Evolutionary conservation across 2,329 filamentous ascomycete genomes (phyloP), one percentile per base, ranked within the genome.

Genomic region (Coniochaeta ligniaria): DNA sequence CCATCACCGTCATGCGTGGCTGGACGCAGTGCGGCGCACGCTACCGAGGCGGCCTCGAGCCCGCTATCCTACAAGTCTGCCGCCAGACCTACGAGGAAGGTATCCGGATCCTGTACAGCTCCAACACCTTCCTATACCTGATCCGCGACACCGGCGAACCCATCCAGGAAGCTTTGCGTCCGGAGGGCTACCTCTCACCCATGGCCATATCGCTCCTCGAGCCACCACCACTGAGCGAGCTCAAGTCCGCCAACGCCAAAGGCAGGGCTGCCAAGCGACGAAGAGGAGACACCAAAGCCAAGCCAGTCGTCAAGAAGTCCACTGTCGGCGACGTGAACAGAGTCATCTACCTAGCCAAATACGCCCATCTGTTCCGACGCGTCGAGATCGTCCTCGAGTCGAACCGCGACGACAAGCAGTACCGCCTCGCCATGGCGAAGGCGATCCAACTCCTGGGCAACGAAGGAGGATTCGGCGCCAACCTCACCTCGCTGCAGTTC

Each of bases 101-200:
- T 1, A 63, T 72, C 1, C 65, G 65, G 1, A 66, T 82, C 5
- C 70, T 84, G 0, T 84, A 80, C 60, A 28, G 14, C n/a, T 76
- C 78, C 2, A 83, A 83, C 57, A 71, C 58, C 0, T 83, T 83
- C 61, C 63, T 71, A 1, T 83, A 83, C 62, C 68, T 72, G 8
- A 67, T 82, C 14, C 74, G 80, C 1, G 78, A 82, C 61, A 67
- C 67, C 1, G 38, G 60, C 60, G 16, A 64, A 57, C 8, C 20
- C 41, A 17, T 45, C 31, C 56, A 2, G 2, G 47, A 52, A 31
- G 47, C 47, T 3, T 17, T 52, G 26, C 22, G 47, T n/a, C 47
- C 47, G 22, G 14, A 57, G 22, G 57, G 17, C 45, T 24, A 1
- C 14, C 50, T 26, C 31, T 56, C 54, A 17, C 54, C 54, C 47